Conservation (phyloP, 768 basidiomycete genomes). For the Boletales sp. region DNA sequence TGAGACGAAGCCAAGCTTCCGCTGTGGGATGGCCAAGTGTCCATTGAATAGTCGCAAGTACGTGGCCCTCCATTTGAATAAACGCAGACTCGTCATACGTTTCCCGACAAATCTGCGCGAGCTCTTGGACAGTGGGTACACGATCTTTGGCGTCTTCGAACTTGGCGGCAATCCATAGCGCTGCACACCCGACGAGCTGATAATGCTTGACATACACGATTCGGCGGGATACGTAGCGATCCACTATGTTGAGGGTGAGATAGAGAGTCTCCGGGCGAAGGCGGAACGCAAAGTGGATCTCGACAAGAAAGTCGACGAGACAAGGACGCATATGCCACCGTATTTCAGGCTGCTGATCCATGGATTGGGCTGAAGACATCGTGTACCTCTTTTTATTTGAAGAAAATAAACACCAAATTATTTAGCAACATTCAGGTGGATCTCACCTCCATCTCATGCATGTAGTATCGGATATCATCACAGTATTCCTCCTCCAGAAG, state of each 20-base stretch:
- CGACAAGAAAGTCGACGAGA: conserved; percentile 97
- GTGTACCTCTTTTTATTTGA: conserved; percentile 60
- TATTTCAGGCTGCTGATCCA: conserved; percentile 99
- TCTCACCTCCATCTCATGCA: conserved; percentile 98
- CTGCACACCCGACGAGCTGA: conserved; percentile 97
- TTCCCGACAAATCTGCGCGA: conserved; percentile 92
- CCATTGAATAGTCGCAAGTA: conserved; percentile 96
- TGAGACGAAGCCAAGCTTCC: conserved; percentile 91
- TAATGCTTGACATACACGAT: conserved; percentile 99
- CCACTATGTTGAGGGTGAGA: conserved; percentile 97
- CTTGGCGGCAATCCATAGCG: conserved; percentile 98
- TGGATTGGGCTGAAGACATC: conserved; percentile 88
- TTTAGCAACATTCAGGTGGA: background rate
- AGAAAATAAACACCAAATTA: conserved; percentile 5
- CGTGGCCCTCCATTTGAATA: conserved; percentile 98
- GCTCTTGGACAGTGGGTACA: conserved; percentile 92
- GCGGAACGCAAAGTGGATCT: conserved; percentile 96
- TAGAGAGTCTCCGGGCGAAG: conserved; percentile 98
- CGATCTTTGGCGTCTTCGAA: conserved; percentile 99
- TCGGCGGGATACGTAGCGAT: conserved; percentile 97
- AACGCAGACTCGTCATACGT: conserved; percentile 98
- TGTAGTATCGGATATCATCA: conserved; percentile 88
- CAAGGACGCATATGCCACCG: conserved; percentile 99
- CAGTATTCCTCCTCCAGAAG: conserved; percentile 94
- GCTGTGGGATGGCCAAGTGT: conserved; percentile 95